Conservation (phyloP, 1,284 basidiomycete genomes). For the Tilletia indica region DNA sequence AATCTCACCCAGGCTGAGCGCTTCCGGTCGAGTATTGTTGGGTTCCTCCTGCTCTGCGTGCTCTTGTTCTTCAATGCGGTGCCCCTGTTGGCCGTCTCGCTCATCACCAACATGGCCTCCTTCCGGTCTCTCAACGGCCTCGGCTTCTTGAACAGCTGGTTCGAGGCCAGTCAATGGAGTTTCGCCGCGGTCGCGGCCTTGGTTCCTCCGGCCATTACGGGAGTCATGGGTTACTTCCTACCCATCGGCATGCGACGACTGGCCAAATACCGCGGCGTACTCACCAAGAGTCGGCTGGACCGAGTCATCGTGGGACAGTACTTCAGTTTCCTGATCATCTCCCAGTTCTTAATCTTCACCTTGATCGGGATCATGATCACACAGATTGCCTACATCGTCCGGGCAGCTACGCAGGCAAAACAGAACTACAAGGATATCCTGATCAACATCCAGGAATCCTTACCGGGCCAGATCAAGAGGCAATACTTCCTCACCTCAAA, state of each 20-base stretch:
- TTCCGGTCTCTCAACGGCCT: constrained; percentile 37
- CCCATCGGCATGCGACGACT: constrained; percentile 50
- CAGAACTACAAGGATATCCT: constrained; percentile 5
- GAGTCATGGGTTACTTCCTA: constrained; percentile 42
- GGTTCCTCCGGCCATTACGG: constrained; percentile 48
- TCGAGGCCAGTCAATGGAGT: constrained; percentile 31
- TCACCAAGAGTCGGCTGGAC: constrained; percentile 44
- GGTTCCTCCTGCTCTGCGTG: constrained; percentile 39
- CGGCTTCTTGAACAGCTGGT: constrained; percentile 36
- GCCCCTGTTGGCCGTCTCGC: constrained; percentile 43
- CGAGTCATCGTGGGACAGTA: constrained; percentile 44
- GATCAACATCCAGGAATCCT: constrained; percentile 32
- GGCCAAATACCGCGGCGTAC: constrained; percentile 51
- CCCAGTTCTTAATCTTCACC: constrained; percentile 54
- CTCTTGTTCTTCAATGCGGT: constrained; percentile 51
- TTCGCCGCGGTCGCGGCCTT: constrained; percentile 50
- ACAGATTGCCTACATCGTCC: constrained; percentile 33
- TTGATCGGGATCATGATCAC: constrained; percentile 52
- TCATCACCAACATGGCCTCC: constrained; percentile 48
- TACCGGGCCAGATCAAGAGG: constrained; percentile 37
- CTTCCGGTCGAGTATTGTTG: constrained; percentile 36
- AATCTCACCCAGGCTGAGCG: constrained; percentile 34
- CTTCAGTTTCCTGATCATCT: constrained; percentile 50
- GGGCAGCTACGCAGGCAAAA: neutral
- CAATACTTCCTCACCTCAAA: constrained; percentile 50